Evolutionary conservation across 2,329 filamentous ascomycete species (phyloP), one percentile per base, ranked within the genome.

Genomic region (Aspergillus sp.): DNA sequence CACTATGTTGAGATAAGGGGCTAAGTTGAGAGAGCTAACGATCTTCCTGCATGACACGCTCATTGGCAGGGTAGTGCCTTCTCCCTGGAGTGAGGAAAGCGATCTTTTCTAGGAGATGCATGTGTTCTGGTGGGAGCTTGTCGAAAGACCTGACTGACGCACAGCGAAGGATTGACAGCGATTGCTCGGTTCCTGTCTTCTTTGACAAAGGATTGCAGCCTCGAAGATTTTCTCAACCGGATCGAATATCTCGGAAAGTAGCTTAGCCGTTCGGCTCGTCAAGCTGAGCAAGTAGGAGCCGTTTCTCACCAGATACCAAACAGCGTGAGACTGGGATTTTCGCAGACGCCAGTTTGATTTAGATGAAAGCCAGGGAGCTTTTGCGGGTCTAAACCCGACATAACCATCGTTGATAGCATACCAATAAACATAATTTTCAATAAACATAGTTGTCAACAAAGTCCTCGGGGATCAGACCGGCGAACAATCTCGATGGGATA

Each of bases 61-160:
- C 59, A 54, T 62, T 61, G 2, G 32, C 52, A n/a, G 69, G 69
- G 57, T 85, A 86, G 58, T 76, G 85, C 0, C 42, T 16, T 36
- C 82, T 69, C 2, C 10, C 10, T 0, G 83, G 83, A 0, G 79
- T 78, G 0, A 85, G 66, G 0, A 55, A 12, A 0, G 79, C 73
- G 29, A 85, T 77, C 0, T 65, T n/a, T 0, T 45, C 3, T 0
- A 85, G 68, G 0, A 81, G 52, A 1, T 66, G 47, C 2, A 75
- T 54, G 5, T 82, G 73, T 0, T 73, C 71, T 0, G 59, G 22
- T 2, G 69, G 68, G 0, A 87, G 70, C 0, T 63, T 50, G 2
- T 74, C 69, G 49, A 83, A 81, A 0, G 85, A 87, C 18, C 71
- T 67, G 0, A 85, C 69, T 0, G 82, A 75, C 0, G 82, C 82